These are phyloP conservation scores for Apiospora sp. DNA, from an alignment of 2,329 filamentous ascomycete species.

Conservation along the genomic window DNA sequence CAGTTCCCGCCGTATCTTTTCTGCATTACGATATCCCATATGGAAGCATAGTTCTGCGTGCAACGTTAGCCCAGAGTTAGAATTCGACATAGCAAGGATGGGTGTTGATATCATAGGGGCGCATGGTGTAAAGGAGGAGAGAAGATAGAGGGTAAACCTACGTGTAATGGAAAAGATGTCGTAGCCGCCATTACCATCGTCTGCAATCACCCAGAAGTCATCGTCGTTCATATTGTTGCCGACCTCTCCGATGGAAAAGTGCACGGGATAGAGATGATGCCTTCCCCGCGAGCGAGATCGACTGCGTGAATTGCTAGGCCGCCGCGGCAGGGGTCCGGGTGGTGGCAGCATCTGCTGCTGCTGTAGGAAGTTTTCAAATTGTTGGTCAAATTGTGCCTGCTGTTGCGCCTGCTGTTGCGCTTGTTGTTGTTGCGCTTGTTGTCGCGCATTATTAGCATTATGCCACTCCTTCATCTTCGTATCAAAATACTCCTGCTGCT, in stretches of 20 bases:
- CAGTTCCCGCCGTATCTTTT: conserved; percentile 15
- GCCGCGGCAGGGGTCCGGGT: neutral
- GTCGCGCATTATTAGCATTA: too few relatives aligned
- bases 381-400: too few relatives aligned
- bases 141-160: neutral
- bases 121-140: neutral
- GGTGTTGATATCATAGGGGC: too few relatives aligned
- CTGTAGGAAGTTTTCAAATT: too few relatives aligned
- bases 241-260: conserved; percentile 29
- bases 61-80: neutral
- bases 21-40: conserved; percentile 1
- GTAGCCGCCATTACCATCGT: conserved; percentile 28
- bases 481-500: neutral
- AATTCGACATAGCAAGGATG: neutral
- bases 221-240: conserved; percentile 30
- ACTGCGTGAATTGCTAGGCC: neutral
- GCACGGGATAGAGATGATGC: neutral
- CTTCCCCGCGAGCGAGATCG: conserved; percentile 9
- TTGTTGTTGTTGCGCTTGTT: too few relatives aligned
- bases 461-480: too few relatives aligned
- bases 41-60: conserved; percentile 16
- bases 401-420: too few relatives aligned
- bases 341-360: too few relatives aligned
- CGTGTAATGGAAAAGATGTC: conserved; percentile 28
- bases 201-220: conserved; percentile 32